Evolutionary conservation across 345 rosid species (phyloP).

Genomic region (Arabidopsis suecica): DNA sequence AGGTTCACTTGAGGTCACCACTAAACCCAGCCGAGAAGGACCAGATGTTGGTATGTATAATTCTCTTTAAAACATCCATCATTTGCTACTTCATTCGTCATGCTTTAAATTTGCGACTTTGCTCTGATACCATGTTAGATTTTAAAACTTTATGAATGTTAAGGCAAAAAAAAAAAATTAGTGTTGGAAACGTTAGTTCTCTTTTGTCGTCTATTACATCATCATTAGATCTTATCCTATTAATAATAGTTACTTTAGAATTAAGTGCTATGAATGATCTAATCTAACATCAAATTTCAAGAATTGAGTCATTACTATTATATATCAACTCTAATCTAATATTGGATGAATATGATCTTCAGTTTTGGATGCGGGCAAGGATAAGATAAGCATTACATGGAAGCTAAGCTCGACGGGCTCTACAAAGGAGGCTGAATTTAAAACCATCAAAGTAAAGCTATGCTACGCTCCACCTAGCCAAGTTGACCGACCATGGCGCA

Average conservation of each 20-base stretch:
- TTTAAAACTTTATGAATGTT: background rate
- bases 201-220: background rate
- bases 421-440: constrained; percentile 19
- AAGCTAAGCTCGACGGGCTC: constrained; percentile 34
- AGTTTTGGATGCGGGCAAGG: constrained; percentile 42
- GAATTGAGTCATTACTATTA: background rate
- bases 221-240: background rate
- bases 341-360: constrained; percentile 4
- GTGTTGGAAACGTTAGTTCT: background rate
- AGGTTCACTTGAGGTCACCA: constrained; percentile 48
- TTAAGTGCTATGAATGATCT: background rate
- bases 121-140: background rate
- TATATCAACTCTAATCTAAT: background rate
- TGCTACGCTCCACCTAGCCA: constrained; percentile 53
- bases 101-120: background rate
- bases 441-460: constrained; percentile 37
- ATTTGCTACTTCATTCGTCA: background rate
- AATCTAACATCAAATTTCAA: background rate
- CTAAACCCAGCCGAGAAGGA: constrained; percentile 45
- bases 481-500: constrained; percentile 50
- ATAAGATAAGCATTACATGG: constrained; percentile 40
- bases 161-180: background rate
- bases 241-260: background rate
- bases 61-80: background rate
- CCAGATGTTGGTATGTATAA: constrained; percentile 51